phyloP scores from a whole-genome alignment of 1,139 yeast genomes.

The Candida anutae region DNA sequence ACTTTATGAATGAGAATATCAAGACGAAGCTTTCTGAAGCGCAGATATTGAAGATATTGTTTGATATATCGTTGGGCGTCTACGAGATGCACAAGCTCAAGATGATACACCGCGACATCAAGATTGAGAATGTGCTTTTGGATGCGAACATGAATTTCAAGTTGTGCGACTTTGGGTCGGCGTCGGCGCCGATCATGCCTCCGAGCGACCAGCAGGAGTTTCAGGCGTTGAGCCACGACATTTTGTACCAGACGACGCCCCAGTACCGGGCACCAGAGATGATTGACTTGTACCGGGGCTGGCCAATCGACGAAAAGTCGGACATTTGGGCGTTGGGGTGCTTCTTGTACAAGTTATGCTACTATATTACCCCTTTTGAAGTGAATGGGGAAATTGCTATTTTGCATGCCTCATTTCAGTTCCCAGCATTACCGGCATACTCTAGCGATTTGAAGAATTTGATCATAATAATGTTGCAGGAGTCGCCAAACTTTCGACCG shows the following conservation, averaged over 20 bases:
- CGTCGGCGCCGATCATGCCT: slow-evolving; percentile 52
- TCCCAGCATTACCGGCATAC: slow-evolving; percentile 47
- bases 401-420: slow-evolving; percentile 56
- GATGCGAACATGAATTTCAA: slow-evolving; percentile 51
- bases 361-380: slow-evolving; percentile 78
- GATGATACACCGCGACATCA: slow-evolving; percentile 68
- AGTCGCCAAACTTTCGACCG: slow-evolving; percentile 76
- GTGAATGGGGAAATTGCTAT: slow-evolving; percentile 68
- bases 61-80: slow-evolving; percentile 58
- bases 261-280: slow-evolving; percentile 80
- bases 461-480: slow-evolving; percentile 72
- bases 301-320: slow-evolving; percentile 67
- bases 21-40: slow-evolving; percentile 54
- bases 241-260: slow-evolving; percentile 71
- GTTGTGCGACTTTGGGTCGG: slow-evolving; percentile 74
- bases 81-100: slow-evolving; percentile 63
- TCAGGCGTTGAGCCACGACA: slow-evolving; percentile 54
- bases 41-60: slow-evolving; percentile 60
- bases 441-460: slow-evolving; percentile 62
- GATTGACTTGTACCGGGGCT: slow-evolving; percentile 61
- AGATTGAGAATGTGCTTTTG: slow-evolving; percentile 69
- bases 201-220: slow-evolving; percentile 61
- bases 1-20: slow-evolving; percentile 65
- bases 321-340: slow-evolving; percentile 86
- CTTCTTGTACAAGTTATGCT: slow-evolving; percentile 66